Base-by-base conservation (phyloP, 441 rosid species). In the Adansonia grandidieri region DNA sequence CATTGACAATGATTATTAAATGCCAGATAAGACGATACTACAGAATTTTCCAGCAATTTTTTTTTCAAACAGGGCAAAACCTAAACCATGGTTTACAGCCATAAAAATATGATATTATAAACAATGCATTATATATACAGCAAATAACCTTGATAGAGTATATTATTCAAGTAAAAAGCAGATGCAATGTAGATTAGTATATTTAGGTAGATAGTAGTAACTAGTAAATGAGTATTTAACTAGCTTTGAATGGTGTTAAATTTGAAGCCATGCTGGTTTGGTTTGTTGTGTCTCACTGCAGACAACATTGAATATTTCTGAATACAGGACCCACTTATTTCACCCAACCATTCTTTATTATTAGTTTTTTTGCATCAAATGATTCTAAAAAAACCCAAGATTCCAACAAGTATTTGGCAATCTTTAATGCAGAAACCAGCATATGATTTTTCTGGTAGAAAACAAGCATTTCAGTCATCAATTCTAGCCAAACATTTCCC, bases 21-120 rank as follows among this genome's bases (percentile, higher is more conserved):
- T 67, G 32, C 72, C 54, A 10, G 19, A 50, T 51, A 48, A 67
- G 71, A 67, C 53, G 44, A 67, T 1, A 8, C 11, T 6, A n/a
- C 24, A 20, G 74, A 78, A 63, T 54, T 19, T 71, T 48, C 75
- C 62, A 73, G 47, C 77, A 50, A 24, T n/a, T 24, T 24, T 24
- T 24, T 24, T 24, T 24, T 24, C 0, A 24, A 24, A 24, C 28
- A 24, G 28, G 28, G 28, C 28, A 24, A 24, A 24, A 24, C 28
- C 28, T 24, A 24, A 24, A 24, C 3, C 42, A 37, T 37, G 42
- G 42, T 37, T 37, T 37, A 37, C 42, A 37, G 5, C 42, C 42
- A 37, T 37, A 37, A 37, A 37, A 37, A 37, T 2, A 37, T 37
- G 42, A 37, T 37, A 37, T 37, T 37, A 37, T 2, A 37, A 37